Conservation (phyloP, 169 alveolate species). For the Blepharisma undulans region DNA sequence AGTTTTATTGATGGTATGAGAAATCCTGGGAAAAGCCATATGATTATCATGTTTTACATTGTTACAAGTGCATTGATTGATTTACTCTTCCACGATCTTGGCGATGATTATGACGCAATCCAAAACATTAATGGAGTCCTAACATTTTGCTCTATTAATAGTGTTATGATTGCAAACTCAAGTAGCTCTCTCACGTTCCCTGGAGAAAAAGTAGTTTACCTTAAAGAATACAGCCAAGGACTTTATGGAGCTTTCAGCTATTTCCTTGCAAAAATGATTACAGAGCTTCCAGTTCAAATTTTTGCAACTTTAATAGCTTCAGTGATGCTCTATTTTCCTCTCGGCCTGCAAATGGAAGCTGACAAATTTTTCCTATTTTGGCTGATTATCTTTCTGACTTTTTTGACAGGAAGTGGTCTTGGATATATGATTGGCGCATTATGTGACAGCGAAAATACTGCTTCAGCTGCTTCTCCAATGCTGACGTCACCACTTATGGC, state of each 20-base stretch:
- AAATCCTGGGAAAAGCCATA: slow-evolving; percentile 38
- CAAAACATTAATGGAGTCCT: not conserved
- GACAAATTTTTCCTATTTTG: not conserved
- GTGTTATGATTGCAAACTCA: not conserved
- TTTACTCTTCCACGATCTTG: not conserved
- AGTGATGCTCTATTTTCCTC: not conserved
- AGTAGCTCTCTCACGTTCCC: not conserved
- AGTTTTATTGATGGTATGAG: slow-evolving; percentile 33
- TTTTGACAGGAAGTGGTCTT: not conserved
- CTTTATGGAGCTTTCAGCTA: not conserved
- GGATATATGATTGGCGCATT: not conserved
- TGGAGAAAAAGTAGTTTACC: not conserved
- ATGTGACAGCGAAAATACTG: not conserved
- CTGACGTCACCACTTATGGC: slow-evolving; percentile 51
- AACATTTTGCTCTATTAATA: not conserved
- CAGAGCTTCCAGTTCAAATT: slow-evolving; percentile 4
- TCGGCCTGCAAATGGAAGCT: not conserved
- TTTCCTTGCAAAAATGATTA: not conserved
- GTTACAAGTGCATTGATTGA: slow-evolving; percentile 14
- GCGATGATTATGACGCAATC: not conserved
- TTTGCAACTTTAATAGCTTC: not conserved
- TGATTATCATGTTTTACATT: slow-evolving; percentile 22
- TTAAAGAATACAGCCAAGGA: not conserved
- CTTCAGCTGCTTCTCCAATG: slow-evolving; percentile 41
- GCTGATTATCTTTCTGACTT: not conserved